These are phyloP conservation scores for Fistulifera solaris DNA, from an alignment of 108 stramenopile species.

Conservation along the genomic window DNA sequence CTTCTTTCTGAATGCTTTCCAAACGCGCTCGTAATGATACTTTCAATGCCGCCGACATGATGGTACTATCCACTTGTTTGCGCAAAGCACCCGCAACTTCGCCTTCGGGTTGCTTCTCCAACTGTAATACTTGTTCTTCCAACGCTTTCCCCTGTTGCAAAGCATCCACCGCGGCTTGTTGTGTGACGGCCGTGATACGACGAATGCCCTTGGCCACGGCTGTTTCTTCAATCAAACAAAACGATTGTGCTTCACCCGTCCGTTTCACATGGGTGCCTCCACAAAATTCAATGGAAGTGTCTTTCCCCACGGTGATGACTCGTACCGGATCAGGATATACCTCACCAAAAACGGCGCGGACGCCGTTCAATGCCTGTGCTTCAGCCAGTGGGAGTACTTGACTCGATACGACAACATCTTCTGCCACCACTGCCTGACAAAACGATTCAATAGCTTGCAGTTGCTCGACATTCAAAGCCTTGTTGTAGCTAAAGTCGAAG, in stretches of 20 bases:
- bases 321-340: slow-evolving; percentile 98
- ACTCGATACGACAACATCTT: slow-evolving; percentile 53
- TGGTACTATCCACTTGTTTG: slow-evolving; percentile 67
- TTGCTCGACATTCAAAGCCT: slow-evolving; percentile 78
- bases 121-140: slow-evolving; percentile 29
- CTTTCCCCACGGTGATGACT: slow-evolving; percentile 85
- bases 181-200: slow-evolving; percentile 91
- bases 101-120: slow-evolving; percentile 47
- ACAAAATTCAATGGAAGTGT: slow-evolving; percentile 95
- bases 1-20: slow-evolving; percentile 77
- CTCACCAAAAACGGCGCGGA: slow-evolving; percentile 97
- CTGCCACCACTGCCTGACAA: slow-evolving; percentile 65
- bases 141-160: slow-evolving; percentile 57
- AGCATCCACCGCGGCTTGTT: slow-evolving; percentile 72
- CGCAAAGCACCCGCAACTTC: slow-evolving; percentile 72
- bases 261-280: slow-evolving; percentile 98
- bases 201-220: slow-evolving; percentile 99
- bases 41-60: slow-evolving; percentile 75
- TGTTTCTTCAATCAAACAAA: slow-evolving; percentile 90
- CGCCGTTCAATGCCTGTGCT: slow-evolving; percentile 81
- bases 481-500: slow-evolving; percentile 93
- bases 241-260: slow-evolving; percentile 87
- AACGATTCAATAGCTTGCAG: slow-evolving; percentile 76
- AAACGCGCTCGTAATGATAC: slow-evolving; percentile 65
- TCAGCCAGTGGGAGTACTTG: slow-evolving; percentile 66